Conservation (phyloP, 495 filamentous ascomycete species). For the Penicillium soppii region DNA sequence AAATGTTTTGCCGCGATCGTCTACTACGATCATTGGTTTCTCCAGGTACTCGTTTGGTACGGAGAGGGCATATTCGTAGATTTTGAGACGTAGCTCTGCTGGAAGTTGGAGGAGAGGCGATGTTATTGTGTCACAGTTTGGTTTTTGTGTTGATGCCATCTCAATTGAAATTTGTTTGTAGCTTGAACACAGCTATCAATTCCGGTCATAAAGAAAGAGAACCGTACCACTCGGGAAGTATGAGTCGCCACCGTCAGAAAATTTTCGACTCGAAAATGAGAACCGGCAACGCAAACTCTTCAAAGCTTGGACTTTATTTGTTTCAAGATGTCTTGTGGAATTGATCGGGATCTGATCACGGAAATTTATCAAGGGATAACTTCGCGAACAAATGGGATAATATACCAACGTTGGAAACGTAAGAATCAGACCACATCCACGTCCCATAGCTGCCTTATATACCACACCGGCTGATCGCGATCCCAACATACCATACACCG, state of each 20-base stretch:
- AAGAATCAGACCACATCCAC: neutral
- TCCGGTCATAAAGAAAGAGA: neutral
- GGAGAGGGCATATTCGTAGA: constrained; percentile 41
- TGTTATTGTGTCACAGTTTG: too few relatives aligned
- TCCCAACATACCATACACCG: neutral
- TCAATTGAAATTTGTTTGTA: neutral
- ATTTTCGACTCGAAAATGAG: neutral
- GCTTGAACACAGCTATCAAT: neutral
- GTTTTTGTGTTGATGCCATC: neutral
- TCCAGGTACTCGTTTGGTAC: constrained; percentile 38
- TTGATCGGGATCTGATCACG: neutral
- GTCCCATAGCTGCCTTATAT: neutral
- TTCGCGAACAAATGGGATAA: too few relatives aligned
- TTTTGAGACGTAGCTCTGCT: constrained; percentile 38
- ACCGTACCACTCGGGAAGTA: constrained; percentile 2
- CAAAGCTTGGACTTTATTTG: neutral
- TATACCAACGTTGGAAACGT: too few relatives aligned
- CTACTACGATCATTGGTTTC: constrained; percentile 35
- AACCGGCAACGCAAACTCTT: neutral
- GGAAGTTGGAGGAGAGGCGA: constrained; percentile 32
- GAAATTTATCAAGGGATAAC: too few relatives aligned
- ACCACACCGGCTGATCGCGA: neutral
- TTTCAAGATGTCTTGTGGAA: too few relatives aligned
- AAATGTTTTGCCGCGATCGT: constrained; percentile 34
- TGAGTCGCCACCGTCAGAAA: constrained; percentile 6